These are phyloP conservation scores for Fusarium sublunatum DNA, from an alignment of 2,329 filamentous ascomycete species.

Conservation along the genomic window DNA sequence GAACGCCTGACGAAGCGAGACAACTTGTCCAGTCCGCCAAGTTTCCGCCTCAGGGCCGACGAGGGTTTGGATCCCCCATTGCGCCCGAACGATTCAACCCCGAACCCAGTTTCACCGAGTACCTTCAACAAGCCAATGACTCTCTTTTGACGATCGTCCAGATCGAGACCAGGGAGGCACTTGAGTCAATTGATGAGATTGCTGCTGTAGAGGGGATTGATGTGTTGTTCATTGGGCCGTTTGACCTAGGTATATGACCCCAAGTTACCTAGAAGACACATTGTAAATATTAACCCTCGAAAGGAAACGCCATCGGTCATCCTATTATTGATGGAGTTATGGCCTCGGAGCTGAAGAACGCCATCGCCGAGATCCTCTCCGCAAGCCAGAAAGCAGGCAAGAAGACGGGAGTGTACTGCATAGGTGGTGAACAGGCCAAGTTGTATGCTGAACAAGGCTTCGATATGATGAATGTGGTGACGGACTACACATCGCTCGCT, in stretches of 20 bases:
- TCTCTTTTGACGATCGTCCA: conserved; percentile 72
- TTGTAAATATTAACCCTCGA: conserved; percentile 11
- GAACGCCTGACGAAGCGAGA: conserved; percentile 58
- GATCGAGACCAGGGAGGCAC: conserved; percentile 73
- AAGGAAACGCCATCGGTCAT: conserved; percentile 69
- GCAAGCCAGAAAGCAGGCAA: conserved; percentile 72
- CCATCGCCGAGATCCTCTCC: conserved; percentile 67
- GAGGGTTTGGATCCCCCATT: conserved; percentile 63
- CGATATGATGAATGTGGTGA: conserved; percentile 70
- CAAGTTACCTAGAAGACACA: too few relatives aligned
- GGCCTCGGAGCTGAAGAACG: conserved; percentile 66
- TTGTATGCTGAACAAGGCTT: conserved; percentile 67
- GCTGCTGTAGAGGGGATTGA: conserved; percentile 70
- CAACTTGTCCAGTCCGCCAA: conserved; percentile 61
- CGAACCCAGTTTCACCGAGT: conserved; percentile 58
- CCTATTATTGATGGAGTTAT: conserved; percentile 71
- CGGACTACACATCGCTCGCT: conserved; percentile 65
- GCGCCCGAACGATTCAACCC: conserved; percentile 57
- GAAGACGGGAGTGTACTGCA: conserved; percentile 72
- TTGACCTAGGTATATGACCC: conserved; percentile 64
- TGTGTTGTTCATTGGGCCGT: conserved; percentile 73
- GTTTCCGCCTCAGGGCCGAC: conserved; percentile 61
- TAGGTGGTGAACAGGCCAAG: conserved; percentile 66
- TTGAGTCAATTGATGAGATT: conserved; percentile 71
- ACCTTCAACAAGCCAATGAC: conserved; percentile 62